Evolutionary conservation across 495 filamentous ascomycete genomes (phyloP).

Genomic region (Podospora pseudocomata): DNA sequence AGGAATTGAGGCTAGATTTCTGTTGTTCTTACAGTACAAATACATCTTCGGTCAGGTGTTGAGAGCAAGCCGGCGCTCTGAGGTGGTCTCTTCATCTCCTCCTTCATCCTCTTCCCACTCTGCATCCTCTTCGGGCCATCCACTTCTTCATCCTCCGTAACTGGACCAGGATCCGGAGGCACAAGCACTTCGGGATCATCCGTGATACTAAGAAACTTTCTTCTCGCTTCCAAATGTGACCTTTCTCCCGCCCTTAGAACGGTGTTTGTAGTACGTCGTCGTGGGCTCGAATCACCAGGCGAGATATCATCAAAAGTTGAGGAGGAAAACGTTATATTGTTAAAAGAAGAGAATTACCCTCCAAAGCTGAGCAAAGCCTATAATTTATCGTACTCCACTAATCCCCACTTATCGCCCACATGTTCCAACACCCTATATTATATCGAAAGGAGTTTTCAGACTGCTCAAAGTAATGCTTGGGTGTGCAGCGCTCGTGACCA

Average conservation of each 20-base stretch:
- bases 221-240: not conserved
- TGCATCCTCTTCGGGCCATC: not conserved
- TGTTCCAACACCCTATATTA: not conserved
- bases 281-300: too few relatives aligned
- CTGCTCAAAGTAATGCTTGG: not conserved
- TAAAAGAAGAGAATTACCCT: too few relatives aligned
- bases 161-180: not conserved
- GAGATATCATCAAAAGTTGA: too few relatives aligned
- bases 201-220: not conserved
- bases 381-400: too few relatives aligned
- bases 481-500: not conserved
- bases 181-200: not conserved
- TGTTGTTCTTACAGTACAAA: not conserved
- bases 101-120: not conserved
- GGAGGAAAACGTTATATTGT: too few relatives aligned
- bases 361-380: too few relatives aligned
- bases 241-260: not conserved
- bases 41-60: not conserved
- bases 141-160: not conserved
- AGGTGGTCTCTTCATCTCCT: not conserved
- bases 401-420: too few relatives aligned
- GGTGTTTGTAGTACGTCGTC: too few relatives aligned
- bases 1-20: not conserved
- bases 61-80: not conserved
- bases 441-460: not conserved